Percentiles rank a stretch among this genome's conserved stretches.
Conservation (phyloP, 495 filamentous ascomycete species). For the Clavariopsis aquatica region DNA sequence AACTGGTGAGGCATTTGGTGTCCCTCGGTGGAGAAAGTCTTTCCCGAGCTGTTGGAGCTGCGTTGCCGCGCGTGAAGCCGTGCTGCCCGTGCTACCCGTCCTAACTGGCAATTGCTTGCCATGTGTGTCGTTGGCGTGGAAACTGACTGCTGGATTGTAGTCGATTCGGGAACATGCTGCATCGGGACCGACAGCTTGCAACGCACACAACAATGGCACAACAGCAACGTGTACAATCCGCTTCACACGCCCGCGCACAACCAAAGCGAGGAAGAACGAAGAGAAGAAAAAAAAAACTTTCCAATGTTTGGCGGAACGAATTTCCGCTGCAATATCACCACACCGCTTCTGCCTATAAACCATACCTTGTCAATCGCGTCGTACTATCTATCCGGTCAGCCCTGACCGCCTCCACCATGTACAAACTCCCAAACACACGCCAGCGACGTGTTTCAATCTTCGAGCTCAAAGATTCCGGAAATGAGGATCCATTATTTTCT, state of each 20-base stretch:
- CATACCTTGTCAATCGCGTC: not conserved
- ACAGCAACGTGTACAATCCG: not conserved
- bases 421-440: not conserved
- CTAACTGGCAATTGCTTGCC: not conserved
- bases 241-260: too few species aligned
- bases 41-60: slow-evolving; percentile 2
- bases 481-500: not conserved
- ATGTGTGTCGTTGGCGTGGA: not conserved
- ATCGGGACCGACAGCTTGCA: not conserved
- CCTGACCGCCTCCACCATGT: not conserved
- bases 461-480: not conserved
- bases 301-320: not conserved
- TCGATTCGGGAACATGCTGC: not conserved
- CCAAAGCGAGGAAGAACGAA: too few species aligned
- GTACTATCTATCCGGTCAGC: not conserved
- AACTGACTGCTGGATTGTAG: not conserved
- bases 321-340: not conserved
- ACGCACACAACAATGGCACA: not conserved
- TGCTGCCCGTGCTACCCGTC: not conserved
- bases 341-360: not conserved
- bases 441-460: not conserved
- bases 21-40: not conserved
- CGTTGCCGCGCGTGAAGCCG: not conserved
- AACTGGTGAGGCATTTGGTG: slow-evolving; percentile 11
- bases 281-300: too few species aligned